These are phyloP conservation scores for Teunomyces panamensis DNA, from an alignment of 805 yeast genomes.

Conservation along the genomic window DNA sequence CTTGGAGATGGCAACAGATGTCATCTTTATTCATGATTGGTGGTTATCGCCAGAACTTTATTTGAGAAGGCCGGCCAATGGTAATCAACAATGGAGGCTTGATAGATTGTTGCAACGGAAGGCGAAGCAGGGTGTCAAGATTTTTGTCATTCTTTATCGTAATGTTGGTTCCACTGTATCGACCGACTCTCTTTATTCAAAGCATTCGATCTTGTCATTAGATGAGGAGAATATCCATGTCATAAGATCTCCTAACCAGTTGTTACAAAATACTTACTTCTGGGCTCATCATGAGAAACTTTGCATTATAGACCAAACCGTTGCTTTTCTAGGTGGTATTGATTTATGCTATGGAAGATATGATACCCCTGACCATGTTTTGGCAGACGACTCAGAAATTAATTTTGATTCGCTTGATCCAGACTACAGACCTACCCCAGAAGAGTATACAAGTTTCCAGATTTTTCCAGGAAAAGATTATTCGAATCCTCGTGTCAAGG, in stretches of 20 bases:
- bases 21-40: slow-evolving; percentile 95
- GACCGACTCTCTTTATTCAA: slow-evolving; percentile 91
- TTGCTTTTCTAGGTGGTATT: slow-evolving; percentile 92
- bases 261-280: slow-evolving; percentile 86
- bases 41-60: slow-evolving; percentile 96
- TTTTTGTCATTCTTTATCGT: slow-evolving; percentile 86
- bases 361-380: slow-evolving; percentile 94
- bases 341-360: slow-evolving; percentile 94
- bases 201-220: slow-evolving; percentile 83
- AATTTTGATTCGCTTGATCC: slow-evolving; percentile 29
- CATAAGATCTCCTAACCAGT: slow-evolving; percentile 92
- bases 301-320: slow-evolving; percentile 79
- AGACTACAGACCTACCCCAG: slow-evolving; percentile 31
- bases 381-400: slow-evolving; percentile 65
- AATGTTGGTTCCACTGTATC: slow-evolving; percentile 92
- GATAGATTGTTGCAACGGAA: slow-evolving; percentile 85
- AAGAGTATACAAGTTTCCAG: slow-evolving; percentile 51
- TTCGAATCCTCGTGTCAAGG: slow-evolving; percentile 91
- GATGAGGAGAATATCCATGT: slow-evolving; percentile 82
- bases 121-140: slow-evolving; percentile 93
- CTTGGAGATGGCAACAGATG: slow-evolving; percentile 88
- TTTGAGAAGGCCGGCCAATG: slow-evolving; percentile 89
- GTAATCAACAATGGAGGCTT: slow-evolving; percentile 89
- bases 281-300: slow-evolving; percentile 99
- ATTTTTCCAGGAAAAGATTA: slow-evolving; percentile 96